Evolutionary conservation across 768 basidiomycete species (phyloP), one percentile per base, ranked within the genome.

Genomic region (Mrakia gelida): DNA sequence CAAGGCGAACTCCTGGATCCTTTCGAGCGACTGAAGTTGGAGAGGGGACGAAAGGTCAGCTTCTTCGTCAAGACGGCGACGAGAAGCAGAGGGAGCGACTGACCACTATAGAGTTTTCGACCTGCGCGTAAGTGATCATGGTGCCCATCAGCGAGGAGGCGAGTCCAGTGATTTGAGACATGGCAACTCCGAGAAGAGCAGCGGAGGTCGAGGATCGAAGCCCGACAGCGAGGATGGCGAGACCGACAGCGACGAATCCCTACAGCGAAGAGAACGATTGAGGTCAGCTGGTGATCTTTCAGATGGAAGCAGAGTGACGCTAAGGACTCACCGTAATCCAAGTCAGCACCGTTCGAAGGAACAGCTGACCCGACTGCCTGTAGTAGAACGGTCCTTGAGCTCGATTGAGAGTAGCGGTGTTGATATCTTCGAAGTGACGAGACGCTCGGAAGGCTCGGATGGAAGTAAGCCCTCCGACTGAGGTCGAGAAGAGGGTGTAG

Each of bases 1-100:
- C 21, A 80, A 65, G 56, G 80, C 76, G 73, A 80, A 82, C 59
- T 81, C 80, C 43, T 81, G 77, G n/a, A 82, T 73, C 26, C 81
- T 49, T 75, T 82, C 81, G 49, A 82, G 74, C 10, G 43, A 28
- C 52, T 73, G 23, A 56, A 56, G 21, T 21, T 56, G 54, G 5
- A 49, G 18, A 18, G 8, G 26, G 4, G 21, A 30, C 3, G 52
- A 73, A n/a, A 23, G 32, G 63, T 65, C 30, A 32, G 45, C 11
- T 45, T 16, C 45, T 45, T 45, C 11, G 45, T 45, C 11, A 10
- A 45, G 45, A 45, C 45, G 9, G 11, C 13, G 18, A 16, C 23
- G 63, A 9, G 34, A n/a, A n/a, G n/a, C n/a, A n/a, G n/a, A n/a
- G n/a, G n/a, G n/a, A n/a, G n/a, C n/a, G 63, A 30, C 34, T 28